phyloP scores from a whole-genome alignment of 768 basidiomycete genomes.

The Pisolithus marmoratus region DNA sequence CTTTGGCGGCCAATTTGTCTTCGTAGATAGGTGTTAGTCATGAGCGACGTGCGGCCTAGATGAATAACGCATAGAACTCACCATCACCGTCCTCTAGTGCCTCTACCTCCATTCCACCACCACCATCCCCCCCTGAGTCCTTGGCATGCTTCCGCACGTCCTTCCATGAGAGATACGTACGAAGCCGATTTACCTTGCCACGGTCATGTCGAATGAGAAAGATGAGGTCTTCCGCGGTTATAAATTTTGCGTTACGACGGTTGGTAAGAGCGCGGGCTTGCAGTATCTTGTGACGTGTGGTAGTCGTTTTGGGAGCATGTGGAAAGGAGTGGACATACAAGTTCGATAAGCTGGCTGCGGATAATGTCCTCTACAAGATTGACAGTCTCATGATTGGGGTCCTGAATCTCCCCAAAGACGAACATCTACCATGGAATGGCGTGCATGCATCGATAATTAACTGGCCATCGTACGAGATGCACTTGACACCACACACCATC shows the following conservation, averaged over 20 bases:
- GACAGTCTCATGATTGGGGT: constrained; percentile 81
- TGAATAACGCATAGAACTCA: constrained; percentile 25
- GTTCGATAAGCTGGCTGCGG: constrained; percentile 82
- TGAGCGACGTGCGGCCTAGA: background rate
- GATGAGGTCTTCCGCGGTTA: constrained; percentile 92
- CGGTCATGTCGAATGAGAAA: constrained; percentile 94
- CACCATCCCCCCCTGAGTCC: constrained; percentile 79
- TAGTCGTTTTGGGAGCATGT: constrained; percentile 1
- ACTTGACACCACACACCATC: constrained; percentile 55
- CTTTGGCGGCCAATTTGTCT: constrained; percentile 80
- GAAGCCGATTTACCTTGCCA: constrained; percentile 86
- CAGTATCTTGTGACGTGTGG: constrained; percentile 52
- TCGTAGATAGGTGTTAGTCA: background rate
- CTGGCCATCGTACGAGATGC: background rate
- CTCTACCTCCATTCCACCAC: constrained; percentile 77
- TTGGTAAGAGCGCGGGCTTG: constrained; percentile 83
- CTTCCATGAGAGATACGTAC: constrained; percentile 95
- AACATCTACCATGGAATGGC: constrained; percentile 64
- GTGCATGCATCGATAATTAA: background rate
- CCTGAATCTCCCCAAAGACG: constrained; percentile 93
- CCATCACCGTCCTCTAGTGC: constrained; percentile 81
- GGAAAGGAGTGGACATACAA: constrained; percentile 42
- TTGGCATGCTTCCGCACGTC: constrained; percentile 95
- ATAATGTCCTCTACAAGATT: constrained; percentile 96
- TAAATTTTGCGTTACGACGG: constrained; percentile 77